Percentiles rank a stretch among this genome's conserved stretches.
These are phyloP conservation scores for Vararia minispora DNA, from an alignment of 768 basidiomycete species.

Conservation along the genomic window DNA sequence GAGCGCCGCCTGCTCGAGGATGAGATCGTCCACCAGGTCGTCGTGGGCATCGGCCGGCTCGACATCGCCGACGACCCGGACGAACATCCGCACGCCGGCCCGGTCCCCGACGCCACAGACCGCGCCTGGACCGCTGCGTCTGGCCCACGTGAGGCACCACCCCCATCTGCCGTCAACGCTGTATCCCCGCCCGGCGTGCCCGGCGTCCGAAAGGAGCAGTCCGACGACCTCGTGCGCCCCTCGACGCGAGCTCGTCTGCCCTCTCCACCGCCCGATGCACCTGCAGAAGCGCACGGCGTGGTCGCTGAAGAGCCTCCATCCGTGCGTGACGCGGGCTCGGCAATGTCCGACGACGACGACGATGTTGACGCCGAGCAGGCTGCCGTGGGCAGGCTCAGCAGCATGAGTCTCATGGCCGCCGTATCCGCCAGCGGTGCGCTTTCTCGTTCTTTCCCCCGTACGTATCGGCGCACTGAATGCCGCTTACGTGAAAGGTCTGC, in stretches of 20 bases:
- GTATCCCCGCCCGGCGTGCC: neutral
- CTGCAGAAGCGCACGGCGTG: neutral
- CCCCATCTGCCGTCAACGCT: neutral
- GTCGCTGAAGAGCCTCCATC: neutral
- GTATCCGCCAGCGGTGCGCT: slow-evolving; percentile 66
- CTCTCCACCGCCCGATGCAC: neutral
- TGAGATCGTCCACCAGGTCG: slow-evolving; percentile 77
- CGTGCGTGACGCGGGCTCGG: neutral
- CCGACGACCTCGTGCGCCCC: no score
- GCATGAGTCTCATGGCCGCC: slow-evolving; percentile 89
- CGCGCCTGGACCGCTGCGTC: neutral
- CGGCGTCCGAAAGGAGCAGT: no score
- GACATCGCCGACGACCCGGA: slow-evolving; percentile 21
- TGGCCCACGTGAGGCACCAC: neutral
- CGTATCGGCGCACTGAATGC: neutral
- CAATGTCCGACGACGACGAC: slow-evolving; percentile 8
- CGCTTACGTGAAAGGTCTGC: slow-evolving; percentile 30
- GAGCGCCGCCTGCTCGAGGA: slow-evolving; percentile 63
- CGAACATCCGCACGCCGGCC: neutral
- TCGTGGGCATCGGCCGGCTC: slow-evolving; percentile 81
- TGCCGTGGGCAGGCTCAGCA: slow-evolving; percentile 75
- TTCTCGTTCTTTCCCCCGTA: slow-evolving; percentile 5
- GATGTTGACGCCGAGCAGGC: slow-evolving; percentile 48
- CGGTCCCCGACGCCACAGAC: neutral
- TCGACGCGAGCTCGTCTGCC: no score